Base-by-base conservation (phyloP, 495 filamentous ascomycete species). In the Bathelium albidoporum region DNA sequence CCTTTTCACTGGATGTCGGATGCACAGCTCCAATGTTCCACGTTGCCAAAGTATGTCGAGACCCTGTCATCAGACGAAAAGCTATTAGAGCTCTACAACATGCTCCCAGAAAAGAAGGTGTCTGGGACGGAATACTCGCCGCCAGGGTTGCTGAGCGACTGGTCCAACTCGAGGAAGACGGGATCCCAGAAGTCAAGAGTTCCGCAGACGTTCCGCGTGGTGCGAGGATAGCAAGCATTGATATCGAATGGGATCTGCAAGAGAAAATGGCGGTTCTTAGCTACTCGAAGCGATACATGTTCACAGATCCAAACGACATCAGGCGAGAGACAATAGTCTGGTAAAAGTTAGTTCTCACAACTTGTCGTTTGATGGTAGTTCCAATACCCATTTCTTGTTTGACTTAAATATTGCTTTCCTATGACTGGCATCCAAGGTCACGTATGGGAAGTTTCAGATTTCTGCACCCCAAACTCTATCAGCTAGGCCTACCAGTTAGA, bases 71-170 rank as follows among this genome's bases (percentile, higher is more conserved):
- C 55, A 75, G 85, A 14, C 74, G 80, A 2, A 77, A 79, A 62
- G 85, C 85, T 5, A 82, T 87, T 49, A 71, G 75, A 59, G 68
- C 87, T 11, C 73, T 88, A 32, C 72, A 75, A 41, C 77, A 76
- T 26, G 76, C 78, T 52, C 78, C 80, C 2, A 73, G 84, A 34
- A 77, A 84, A 66, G 86, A 88, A 73, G 85, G 82, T 20, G 79
- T 87, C 66, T 87, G 81, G 80, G 82, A 87, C 70, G 85, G 83
- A 66, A 72, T 80, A 63, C 70, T 83, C 39, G 77, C 78, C 24
- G 82, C 82, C 7, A 74, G 74, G 1, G 79, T 85, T 63, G 81
- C 77, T 11, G 76, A 79, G 63, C 80, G 80, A 73, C 72, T 86
- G 63, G 77, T 83, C 62, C 73, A 74, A 11, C 74, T 84, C 26